phyloP scores from a whole-genome alignment of 345 rosid genomes.

The Syzygium aqueum region DNA sequence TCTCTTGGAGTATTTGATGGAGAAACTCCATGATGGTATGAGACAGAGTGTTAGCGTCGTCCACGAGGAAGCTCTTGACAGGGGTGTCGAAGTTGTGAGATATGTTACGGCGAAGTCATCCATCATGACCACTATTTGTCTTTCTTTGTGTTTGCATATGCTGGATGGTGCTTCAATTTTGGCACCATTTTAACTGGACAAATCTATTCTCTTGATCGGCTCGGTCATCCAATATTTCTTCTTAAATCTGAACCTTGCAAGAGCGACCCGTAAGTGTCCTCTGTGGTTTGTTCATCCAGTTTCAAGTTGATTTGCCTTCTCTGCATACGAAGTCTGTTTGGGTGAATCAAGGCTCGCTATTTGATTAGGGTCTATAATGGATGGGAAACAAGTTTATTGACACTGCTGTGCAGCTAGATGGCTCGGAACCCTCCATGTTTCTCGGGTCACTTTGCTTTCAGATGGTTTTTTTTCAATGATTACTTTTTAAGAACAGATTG shows the following conservation, averaged over 20 bases:
- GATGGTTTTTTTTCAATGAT: neutral
- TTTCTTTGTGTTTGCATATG: conserved; percentile 55
- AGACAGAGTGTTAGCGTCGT: conserved; percentile 22
- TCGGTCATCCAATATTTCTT: neutral
- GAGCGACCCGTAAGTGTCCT: neutral
- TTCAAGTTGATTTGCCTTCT: neutral
- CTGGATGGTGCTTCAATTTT: conserved; percentile 54
- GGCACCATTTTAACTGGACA: conserved; percentile 23
- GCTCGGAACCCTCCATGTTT: neutral
- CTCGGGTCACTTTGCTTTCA: neutral
- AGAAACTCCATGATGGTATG: conserved; percentile 34
- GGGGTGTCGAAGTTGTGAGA: conserved; percentile 35
- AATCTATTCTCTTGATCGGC: neutral
- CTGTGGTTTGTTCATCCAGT: neutral
- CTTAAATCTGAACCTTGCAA: neutral
- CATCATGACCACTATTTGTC: conserved; percentile 32
- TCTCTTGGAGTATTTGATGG: conserved; percentile 45
- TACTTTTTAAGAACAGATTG: neutral
- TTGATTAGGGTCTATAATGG: too few species aligned
- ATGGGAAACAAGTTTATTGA: neutral
- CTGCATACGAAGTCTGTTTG: neutral
- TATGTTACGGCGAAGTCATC: conserved; percentile 45
- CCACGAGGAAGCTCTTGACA: conserved; percentile 29
- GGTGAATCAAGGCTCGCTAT: neutral
- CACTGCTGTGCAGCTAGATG: neutral